A percentile compares a stretch with the other conserved stretches of the same genome.
Evolutionary conservation across 2,329 filamentous ascomycete genomes (phyloP).

Genomic region (Albophoma yamanashiensis): DNA sequence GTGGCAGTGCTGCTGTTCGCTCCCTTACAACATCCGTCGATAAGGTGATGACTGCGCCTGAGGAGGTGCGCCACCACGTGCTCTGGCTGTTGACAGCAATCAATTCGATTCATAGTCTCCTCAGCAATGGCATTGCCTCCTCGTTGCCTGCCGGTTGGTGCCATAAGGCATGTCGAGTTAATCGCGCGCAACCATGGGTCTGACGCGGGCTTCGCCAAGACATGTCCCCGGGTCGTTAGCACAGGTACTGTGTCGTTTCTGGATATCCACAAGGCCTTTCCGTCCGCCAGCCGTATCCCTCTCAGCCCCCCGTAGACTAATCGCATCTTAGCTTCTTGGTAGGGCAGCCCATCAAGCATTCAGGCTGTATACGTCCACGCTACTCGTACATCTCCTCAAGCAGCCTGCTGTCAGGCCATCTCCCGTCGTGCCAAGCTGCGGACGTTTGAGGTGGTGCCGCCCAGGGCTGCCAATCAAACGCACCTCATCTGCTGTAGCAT

Average conservation of each 20-base stretch:
- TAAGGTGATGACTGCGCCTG: neutral
- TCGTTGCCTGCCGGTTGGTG: neutral
- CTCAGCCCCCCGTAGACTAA: neutral
- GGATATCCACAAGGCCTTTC: neutral
- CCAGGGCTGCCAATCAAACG: neutral
- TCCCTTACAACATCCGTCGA: neutral
- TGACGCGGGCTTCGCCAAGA: neutral
- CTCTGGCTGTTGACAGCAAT: neutral
- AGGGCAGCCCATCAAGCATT: neutral
- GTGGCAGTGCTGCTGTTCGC: neutral
- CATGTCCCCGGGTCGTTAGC: neutral
- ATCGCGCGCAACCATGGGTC: neutral
- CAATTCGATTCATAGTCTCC: neutral
- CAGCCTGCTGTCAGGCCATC: neutral
- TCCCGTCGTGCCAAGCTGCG: neutral
- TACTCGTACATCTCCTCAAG: too few species aligned
- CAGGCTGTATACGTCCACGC: neutral
- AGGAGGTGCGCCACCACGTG: neutral
- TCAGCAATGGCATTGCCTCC: neutral
- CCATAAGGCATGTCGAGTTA: neutral
- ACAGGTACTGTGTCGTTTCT: neutral
- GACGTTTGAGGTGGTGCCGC: neutral
- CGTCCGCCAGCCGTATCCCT: neutral
- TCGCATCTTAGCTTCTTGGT: neutral
- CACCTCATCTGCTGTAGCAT: neutral